These are phyloP conservation scores for Geopyxis carbonaria DNA, from an alignment of 495 filamentous ascomycete species.

Conservation along the genomic window DNA sequence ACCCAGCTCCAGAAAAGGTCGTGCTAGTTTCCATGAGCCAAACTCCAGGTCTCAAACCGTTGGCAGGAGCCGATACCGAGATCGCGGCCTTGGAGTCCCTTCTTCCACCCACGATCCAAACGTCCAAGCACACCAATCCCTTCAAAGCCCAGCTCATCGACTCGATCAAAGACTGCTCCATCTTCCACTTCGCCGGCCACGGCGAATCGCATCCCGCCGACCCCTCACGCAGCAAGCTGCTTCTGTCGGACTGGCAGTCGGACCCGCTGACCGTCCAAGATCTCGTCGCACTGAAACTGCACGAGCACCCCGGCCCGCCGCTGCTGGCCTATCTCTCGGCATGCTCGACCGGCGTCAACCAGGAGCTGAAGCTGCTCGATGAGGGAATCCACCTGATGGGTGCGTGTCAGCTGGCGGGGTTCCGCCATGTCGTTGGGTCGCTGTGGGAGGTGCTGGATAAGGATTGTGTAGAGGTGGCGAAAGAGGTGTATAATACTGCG, in stretches of 20 bases:
- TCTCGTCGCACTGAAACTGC: constrained; percentile 11
- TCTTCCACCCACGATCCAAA: not conserved
- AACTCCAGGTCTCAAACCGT: not conserved
- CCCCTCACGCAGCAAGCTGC: constrained; percentile 17
- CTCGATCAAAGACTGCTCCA: constrained; percentile 4
- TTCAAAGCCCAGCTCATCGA: constrained; percentile 1
- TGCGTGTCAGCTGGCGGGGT: constrained; percentile 27
- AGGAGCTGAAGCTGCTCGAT: constrained; percentile 15
- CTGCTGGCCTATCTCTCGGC: constrained; percentile 23
- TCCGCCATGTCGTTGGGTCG: constrained; percentile 26
- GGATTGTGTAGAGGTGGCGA: not conserved
- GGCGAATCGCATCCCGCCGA: constrained; percentile 10
- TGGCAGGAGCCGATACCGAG: not conserved
- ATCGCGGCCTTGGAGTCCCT: not conserved
- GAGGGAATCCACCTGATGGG: constrained; percentile 27
- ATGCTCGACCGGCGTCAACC: constrained; percentile 20
- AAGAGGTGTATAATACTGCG: not conserved
- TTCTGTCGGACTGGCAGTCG: constrained; percentile 9
- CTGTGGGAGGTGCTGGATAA: constrained; percentile 22
- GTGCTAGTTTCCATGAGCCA: constrained; percentile 5
- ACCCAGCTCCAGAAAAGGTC: not conserved
- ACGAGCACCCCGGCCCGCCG: constrained; percentile 4
- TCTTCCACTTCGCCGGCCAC: constrained; percentile 23
- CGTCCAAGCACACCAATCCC: not conserved
- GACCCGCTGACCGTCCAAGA: constrained; percentile 13